Evolutionary conservation across 805 yeast species (phyloP).

Genomic region (Priceomyces medius): DNA sequence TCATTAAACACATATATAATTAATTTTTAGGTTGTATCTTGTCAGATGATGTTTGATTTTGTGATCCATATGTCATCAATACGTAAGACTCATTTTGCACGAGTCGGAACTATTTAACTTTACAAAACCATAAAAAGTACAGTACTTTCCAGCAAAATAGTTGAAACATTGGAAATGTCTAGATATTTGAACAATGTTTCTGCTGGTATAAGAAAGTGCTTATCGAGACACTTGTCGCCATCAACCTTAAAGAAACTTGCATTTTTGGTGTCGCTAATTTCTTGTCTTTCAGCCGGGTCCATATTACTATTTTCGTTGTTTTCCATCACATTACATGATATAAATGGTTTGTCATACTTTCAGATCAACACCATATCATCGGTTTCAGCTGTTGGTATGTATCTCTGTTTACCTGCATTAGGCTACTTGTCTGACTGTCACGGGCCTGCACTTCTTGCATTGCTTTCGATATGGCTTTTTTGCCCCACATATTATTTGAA

Average conservation of each 20-base stretch:
- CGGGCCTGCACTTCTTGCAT: slow-evolving; percentile 72
- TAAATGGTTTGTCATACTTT: slow-evolving; percentile 62
- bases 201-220: slow-evolving; percentile 32
- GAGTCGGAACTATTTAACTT: no score
- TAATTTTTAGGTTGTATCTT: no score
- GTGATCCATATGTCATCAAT: neutral
- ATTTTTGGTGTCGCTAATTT: slow-evolving; percentile 53
- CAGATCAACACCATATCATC: slow-evolving; percentile 71
- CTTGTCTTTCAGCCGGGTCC: slow-evolving; percentile 80
- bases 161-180: slow-evolving; percentile 7
- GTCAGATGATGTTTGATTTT: neutral
- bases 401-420: slow-evolving; percentile 74
- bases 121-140: no score
- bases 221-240: slow-evolving; percentile 43
- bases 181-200: slow-evolving; percentile 11
- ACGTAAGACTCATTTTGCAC: slow-evolving; percentile 1
- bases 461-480: slow-evolving; percentile 58
- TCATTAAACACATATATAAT: no score
- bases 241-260: slow-evolving; percentile 47
- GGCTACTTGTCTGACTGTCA: slow-evolving; percentile 85
- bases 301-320: slow-evolving; percentile 80
- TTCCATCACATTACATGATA: slow-evolving; percentile 61
- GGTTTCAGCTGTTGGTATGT: slow-evolving; percentile 75
- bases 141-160: no score
- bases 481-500: slow-evolving; percentile 62